These are phyloP conservation scores for Alternaria arbusti DNA, from an alignment of 2,329 filamentous ascomycete genomes.

Conservation along the genomic window DNA sequence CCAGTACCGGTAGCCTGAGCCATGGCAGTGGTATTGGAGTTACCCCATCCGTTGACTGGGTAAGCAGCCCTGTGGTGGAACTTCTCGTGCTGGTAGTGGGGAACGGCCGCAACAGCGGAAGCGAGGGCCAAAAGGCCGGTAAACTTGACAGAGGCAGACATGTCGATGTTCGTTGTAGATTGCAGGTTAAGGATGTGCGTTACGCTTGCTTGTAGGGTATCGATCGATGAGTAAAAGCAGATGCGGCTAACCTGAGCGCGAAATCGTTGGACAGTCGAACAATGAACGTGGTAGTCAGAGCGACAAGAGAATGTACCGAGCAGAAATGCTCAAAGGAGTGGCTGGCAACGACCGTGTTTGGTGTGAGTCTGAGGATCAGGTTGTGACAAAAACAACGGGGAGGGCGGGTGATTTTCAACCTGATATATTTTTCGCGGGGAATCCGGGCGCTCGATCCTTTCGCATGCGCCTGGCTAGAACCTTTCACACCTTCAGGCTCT, in stretches of 20 bases:
- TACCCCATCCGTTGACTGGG: slow-evolving; percentile 40
- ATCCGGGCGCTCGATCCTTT: background rate
- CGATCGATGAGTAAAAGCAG: slow-evolving; percentile 11
- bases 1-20: slow-evolving; percentile 31
- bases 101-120: slow-evolving; percentile 48
- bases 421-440: slow-evolving; percentile 9
- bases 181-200: background rate
- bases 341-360: slow-evolving; percentile 10
- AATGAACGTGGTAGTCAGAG: slow-evolving; percentile 11
- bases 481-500: slow-evolving; percentile 2
- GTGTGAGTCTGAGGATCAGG: slow-evolving; percentile 9
- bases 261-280: slow-evolving; percentile 12
- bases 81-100: slow-evolving; percentile 40
- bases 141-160: slow-evolving; percentile 48
- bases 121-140: slow-evolving; percentile 52
- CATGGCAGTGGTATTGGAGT: slow-evolving; percentile 32
- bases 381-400: slow-evolving; percentile 2
- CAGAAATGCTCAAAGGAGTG: slow-evolving; percentile 13
- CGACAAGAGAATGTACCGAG: slow-evolving; percentile 18
- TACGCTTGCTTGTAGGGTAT: slow-evolving; percentile 10
- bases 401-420: slow-evolving; percentile 5
- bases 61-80: slow-evolving; percentile 40
- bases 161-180: slow-evolving; percentile 30
- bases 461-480: background rate
- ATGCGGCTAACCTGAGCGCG: slow-evolving; percentile 17